Conservation (phyloP, 1,284 basidiomycete species). For the Phellopilus nigrolimitatus region DNA sequence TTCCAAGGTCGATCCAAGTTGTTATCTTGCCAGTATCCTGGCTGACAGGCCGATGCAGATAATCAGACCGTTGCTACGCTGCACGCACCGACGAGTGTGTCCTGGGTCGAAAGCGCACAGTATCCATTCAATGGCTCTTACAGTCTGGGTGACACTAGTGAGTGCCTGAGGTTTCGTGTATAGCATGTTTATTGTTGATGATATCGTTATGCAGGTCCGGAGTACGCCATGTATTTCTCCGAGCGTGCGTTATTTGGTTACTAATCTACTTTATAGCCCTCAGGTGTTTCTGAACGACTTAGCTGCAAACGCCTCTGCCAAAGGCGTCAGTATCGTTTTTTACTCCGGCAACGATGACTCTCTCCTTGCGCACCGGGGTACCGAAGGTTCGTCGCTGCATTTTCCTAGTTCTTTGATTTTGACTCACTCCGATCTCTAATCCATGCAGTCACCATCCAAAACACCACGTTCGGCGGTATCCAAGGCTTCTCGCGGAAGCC, state of each 20-base stretch:
- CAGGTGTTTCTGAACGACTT: conserved; percentile 31
- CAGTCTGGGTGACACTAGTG: conserved; percentile 2
- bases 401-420: neutral
- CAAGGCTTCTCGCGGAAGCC: conserved; percentile 22
- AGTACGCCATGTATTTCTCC: conserved; percentile 5
- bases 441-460: conserved; percentile 26
- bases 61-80: conserved; percentile 15
- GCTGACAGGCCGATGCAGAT: conserved; percentile 9
- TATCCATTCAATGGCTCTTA: conserved; percentile 16
- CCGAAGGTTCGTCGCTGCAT: conserved; percentile 23
- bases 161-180: neutral
- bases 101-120: conserved; percentile 10
- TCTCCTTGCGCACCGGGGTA: conserved; percentile 26
- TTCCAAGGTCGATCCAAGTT: conserved; percentile 16
- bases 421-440: neutral
- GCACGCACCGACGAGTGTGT: conserved; percentile 19
- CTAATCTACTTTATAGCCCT: conserved; percentile 21
- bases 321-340: conserved; percentile 28
- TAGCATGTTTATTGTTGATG: neutral
- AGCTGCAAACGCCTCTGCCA: conserved; percentile 26
- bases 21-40: neutral
- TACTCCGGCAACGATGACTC: conserved; percentile 32
- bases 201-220: conserved; percentile 1
- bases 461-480: conserved; percentile 26
- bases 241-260: neutral